Conservation (phyloP, 1,284 basidiomycete species). For the Trichosporon sp. region DNA sequence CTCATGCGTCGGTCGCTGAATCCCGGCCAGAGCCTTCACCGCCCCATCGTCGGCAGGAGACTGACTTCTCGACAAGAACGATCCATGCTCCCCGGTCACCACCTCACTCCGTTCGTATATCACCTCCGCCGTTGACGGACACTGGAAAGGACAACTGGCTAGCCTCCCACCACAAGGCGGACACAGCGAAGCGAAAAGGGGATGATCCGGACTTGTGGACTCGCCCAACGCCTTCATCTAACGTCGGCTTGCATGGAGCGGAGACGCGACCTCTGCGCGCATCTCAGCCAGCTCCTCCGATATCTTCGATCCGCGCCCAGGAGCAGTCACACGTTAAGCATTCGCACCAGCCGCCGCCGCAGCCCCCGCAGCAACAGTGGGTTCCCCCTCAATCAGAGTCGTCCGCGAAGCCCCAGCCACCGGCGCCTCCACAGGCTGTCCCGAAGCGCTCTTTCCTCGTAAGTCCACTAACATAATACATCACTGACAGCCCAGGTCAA, state of each 20-base stretch:
- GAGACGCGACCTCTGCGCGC: neutral
- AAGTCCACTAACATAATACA: neutral
- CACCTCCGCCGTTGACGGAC: neutral
- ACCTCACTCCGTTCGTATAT: neutral
- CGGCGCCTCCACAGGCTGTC: neutral
- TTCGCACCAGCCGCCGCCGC: neutral
- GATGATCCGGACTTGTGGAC: neutral
- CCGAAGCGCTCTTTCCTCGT: conserved; percentile 28
- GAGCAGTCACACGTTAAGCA: neutral
- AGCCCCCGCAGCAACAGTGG: neutral
- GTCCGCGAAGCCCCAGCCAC: neutral
- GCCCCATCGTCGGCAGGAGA: neutral
- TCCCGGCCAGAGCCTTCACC: no score
- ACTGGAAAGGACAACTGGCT: neutral
- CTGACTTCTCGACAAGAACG: neutral
- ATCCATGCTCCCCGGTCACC: neutral
- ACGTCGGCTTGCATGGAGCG: no score
- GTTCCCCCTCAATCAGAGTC: neutral
- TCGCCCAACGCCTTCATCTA: neutral
- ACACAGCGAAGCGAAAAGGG: neutral
- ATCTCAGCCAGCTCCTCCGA: neutral
- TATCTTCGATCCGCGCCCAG: neutral
- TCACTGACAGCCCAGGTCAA: conserved; percentile 58
- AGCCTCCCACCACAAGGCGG: neutral
- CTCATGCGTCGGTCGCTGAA: neutral